Conservation (phyloP, 202 grass and related monocot genomes). For the Schoenoplectus tabernaemontani region DNA sequence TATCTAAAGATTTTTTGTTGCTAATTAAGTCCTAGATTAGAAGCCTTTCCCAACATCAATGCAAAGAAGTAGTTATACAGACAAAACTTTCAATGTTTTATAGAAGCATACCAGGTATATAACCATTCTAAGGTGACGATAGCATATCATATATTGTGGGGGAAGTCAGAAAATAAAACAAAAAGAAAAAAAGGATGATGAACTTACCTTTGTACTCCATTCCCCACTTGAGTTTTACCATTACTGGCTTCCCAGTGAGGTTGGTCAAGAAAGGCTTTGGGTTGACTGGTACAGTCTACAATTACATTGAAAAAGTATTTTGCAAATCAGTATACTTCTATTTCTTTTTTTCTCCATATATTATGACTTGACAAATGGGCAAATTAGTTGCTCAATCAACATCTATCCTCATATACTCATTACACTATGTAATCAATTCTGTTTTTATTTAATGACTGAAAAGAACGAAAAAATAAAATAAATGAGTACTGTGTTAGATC, state of each 20-base stretch:
- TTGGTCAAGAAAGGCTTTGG: conserved; percentile 97
- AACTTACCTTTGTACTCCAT: conserved; percentile 97
- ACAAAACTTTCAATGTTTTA: too few relatives aligned
- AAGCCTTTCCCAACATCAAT: not conserved
- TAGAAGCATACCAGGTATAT: not conserved
- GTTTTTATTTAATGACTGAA: not conserved
- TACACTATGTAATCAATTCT: not conserved
- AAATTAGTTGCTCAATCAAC: not conserved
- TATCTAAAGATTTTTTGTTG: not conserved
- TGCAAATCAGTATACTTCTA: too few relatives aligned
- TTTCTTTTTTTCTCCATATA: too few relatives aligned
- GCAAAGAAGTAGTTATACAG: too few relatives aligned
- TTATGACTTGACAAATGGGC: too few relatives aligned
- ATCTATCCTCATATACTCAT: not conserved
- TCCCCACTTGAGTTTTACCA: conserved; percentile 97
- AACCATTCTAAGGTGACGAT: not conserved
- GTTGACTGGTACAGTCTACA: conserved; percentile 85
- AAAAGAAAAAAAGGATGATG: not conserved
- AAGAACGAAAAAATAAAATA: not conserved
- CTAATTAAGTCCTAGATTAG: not conserved
- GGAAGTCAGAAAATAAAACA: not conserved
- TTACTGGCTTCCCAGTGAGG: conserved; percentile 78
- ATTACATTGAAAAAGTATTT: not conserved
- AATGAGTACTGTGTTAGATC: not conserved
- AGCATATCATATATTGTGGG: not conserved